phyloP scores from a whole-genome alignment of 2,329 filamentous ascomycete genomes.

The Teratosphaeria zuluensis region DNA sequence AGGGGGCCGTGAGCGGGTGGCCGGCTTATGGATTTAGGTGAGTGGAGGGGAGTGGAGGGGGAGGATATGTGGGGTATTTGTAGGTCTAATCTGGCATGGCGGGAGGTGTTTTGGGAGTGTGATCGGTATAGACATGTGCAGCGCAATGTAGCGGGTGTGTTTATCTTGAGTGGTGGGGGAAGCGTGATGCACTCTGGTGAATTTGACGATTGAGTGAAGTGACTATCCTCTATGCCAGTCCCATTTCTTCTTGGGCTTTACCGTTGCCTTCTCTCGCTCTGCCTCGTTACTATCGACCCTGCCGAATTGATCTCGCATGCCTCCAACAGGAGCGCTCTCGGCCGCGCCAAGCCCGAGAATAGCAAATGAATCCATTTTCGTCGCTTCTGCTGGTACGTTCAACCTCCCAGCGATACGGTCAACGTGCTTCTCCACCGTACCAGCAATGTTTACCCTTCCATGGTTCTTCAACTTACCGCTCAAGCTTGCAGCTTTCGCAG shows the following conservation, averaged over 20 bases:
- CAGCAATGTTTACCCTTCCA: background rate
- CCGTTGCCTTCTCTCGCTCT: background rate
- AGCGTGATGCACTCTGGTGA: background rate
- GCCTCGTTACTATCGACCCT: background rate
- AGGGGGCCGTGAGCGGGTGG: constrained; percentile 28
- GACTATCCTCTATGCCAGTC: background rate
- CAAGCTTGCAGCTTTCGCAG: background rate
- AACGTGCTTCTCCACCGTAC: background rate
- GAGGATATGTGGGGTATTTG: background rate
- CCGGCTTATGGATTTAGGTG: constrained; percentile 31
- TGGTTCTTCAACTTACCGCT: background rate
- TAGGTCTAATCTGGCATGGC: background rate
- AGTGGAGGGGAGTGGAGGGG: background rate
- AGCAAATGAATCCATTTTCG: background rate
- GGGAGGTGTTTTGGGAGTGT: background rate
- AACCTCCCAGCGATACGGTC: background rate
- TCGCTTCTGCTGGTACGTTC: background rate
- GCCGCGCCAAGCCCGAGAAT: background rate
- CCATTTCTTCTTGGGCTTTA: background rate
- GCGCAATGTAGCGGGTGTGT: background rate
- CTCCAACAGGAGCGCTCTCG: background rate
- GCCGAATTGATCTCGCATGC: background rate
- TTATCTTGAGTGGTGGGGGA: background rate
- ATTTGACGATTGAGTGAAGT: background rate
- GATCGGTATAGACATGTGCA: background rate